Evolutionary conservation across 805 yeast species (phyloP).

Genomic region (Metschnikowia cubensis): DNA sequence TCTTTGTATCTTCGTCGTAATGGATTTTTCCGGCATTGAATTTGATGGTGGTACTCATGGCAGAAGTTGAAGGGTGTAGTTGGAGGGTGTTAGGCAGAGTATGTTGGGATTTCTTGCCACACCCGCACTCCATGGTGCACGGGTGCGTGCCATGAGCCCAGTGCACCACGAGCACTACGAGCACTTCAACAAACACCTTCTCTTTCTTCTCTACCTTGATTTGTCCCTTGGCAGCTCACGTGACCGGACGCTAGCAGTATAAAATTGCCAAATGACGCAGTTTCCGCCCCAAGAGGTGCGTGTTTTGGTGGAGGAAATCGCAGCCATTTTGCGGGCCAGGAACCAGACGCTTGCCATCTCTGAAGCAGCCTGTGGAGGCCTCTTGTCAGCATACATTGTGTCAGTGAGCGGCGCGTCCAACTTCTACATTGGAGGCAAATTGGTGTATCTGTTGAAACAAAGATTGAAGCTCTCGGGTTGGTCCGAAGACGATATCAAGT

Average conservation of each 20-base stretch:
- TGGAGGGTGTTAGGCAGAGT: background rate
- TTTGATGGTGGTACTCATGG: conserved; percentile 29
- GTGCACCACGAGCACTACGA: too few species aligned
- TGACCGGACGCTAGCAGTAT: too few species aligned
- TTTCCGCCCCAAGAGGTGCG: conserved; percentile 63
- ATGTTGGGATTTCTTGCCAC: background rate
- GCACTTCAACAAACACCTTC: background rate
- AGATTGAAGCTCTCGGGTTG: conserved; percentile 75
- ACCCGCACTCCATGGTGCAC: conserved; percentile 1
- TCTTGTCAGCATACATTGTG: conserved; percentile 73
- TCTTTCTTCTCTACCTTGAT: background rate
- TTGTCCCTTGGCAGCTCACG: too few species aligned
- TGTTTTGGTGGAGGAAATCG: conserved; percentile 51
- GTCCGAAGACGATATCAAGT: conserved; percentile 63
- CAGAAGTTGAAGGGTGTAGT: background rate
- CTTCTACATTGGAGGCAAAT: conserved; percentile 80
- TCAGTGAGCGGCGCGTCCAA: conserved; percentile 82
- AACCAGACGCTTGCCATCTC: conserved; percentile 71
- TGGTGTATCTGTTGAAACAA: conserved; percentile 73
- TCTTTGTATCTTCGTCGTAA: conserved; percentile 55
- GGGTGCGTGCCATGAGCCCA: background rate
- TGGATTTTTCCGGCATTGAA: conserved; percentile 80
- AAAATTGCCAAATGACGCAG: conserved; percentile 13
- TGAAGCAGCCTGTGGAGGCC: conserved; percentile 90
- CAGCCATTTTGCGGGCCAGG: conserved; percentile 48